A percentile compares a stretch with the other conserved stretches of the same genome.
Evolutionary conservation across 371 early-diverging fungal genomes (phyloP).

Genomic region (Actinomortierella wolfii): DNA sequence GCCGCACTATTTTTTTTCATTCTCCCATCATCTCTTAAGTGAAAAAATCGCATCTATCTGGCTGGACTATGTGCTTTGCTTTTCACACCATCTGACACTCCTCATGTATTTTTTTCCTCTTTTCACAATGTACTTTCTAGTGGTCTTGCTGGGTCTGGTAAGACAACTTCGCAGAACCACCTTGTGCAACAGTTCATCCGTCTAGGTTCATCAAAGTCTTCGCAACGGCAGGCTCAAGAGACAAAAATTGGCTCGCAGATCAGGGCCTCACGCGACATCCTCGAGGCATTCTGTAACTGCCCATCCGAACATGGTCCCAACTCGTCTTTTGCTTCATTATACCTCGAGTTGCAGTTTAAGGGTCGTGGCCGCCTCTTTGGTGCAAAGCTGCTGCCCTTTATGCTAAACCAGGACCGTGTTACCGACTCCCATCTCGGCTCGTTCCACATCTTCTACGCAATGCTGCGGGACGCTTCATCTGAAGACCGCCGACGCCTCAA

Average conservation of each 20-base stretch:
- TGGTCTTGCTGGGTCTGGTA: constrained; percentile 81
- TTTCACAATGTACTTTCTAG: too few species aligned
- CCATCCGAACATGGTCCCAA: constrained; percentile 62
- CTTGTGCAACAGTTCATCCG: constrained; percentile 68
- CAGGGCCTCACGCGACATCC: constrained; percentile 55
- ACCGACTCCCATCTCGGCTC: constrained; percentile 70
- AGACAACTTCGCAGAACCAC: constrained; percentile 69
- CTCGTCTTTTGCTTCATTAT: constrained; percentile 71
- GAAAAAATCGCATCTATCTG: too few species aligned
- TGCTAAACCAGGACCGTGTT: constrained; percentile 80
- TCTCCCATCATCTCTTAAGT: neutral
- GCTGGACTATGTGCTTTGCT: too few species aligned
- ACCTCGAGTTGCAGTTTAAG: constrained; percentile 83
- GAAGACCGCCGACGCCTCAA: constrained; percentile 65
- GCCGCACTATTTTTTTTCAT: too few species aligned
- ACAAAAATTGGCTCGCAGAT: constrained; percentile 67
- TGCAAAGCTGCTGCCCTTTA: constrained; percentile 74
- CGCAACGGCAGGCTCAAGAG: constrained; percentile 50
- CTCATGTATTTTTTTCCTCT: too few species aligned
- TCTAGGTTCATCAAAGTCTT: constrained; percentile 50
- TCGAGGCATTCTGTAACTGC: constrained; percentile 72
- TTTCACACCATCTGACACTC: too few species aligned
- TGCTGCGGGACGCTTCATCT: constrained; percentile 63
- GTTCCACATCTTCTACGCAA: constrained; percentile 86
- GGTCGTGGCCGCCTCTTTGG: constrained; percentile 79